A percentile compares a stretch with the other conserved stretches of the same genome.
Conservation (phyloP, 164 flowering plant genomes). For the Chimonanthus praecox region DNA sequence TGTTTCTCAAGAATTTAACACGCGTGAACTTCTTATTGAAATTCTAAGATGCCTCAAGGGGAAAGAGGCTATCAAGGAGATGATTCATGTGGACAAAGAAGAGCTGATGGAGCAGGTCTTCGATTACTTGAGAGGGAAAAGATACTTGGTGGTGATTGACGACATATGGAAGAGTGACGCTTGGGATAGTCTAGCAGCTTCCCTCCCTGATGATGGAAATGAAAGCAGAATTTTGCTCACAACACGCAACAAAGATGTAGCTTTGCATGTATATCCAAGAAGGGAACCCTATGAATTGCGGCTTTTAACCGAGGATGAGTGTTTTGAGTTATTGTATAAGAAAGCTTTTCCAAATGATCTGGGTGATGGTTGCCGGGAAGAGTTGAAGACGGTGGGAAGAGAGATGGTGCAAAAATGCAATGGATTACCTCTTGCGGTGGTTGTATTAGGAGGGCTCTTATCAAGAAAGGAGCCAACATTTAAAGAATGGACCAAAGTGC, state of each 20-base stretch:
- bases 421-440: neutral
- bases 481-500: constrained; percentile 3
- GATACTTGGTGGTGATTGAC: constrained; percentile 45
- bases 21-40: constrained; percentile 4
- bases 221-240: constrained; percentile 42
- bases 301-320: neutral
- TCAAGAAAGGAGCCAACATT: neutral
- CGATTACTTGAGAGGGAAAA: constrained; percentile 32
- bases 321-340: neutral
- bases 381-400: neutral
- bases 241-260: constrained; percentile 31
- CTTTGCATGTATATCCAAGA: neutral
- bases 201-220: constrained; percentile 29
- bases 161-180: constrained; percentile 41
- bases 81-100: constrained; percentile 12
- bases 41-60: neutral
- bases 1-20: constrained; percentile 29
- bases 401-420: neutral
- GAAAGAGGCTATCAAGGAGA: constrained; percentile 31
- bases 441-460: neutral
- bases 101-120: constrained; percentile 35
- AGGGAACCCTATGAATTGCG: neutral
- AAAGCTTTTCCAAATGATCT: neutral
- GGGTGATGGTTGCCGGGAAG: too few species aligned
- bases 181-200: constrained; percentile 33